Percentiles rank a stretch among this genome's conserved stretches.
These are phyloP conservation scores for Schizothecium vesticola DNA, from an alignment of 495 filamentous ascomycete species.

Conservation along the genomic window DNA sequence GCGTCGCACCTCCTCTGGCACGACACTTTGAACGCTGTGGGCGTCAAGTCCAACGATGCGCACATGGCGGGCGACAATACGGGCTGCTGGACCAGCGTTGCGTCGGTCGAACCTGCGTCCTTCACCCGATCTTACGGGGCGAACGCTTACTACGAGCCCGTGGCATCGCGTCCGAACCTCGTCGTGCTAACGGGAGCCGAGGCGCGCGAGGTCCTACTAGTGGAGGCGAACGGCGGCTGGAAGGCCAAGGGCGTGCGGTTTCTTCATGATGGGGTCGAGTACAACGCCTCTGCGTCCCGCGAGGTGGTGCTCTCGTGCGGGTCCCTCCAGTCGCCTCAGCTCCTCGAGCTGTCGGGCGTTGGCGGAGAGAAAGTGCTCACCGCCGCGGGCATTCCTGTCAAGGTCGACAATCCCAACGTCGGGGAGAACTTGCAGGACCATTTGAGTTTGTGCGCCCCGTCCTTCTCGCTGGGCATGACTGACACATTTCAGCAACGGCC, in stretches of 20 bases:
- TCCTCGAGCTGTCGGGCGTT: conserved; percentile 56
- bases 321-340: conserved; percentile 45
- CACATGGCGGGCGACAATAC: conserved; percentile 40
- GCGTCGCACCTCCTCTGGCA: conserved; percentile 46
- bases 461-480: background rate
- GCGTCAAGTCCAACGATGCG: conserved; percentile 34
- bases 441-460: conserved; percentile 30
- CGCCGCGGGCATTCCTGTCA: conserved; percentile 37
- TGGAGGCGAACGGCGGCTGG: conserved; percentile 23
- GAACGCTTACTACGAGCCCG: conserved; percentile 34
- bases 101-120: conserved; percentile 32
- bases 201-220: conserved; percentile 35
- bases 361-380: conserved; percentile 38
- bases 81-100: conserved; percentile 43
- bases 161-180: conserved; percentile 37
- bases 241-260: conserved; percentile 43
- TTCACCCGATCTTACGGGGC: conserved; percentile 46
- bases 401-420: conserved; percentile 44
- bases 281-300: conserved; percentile 25
- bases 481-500: conserved; percentile 32
- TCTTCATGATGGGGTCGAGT: conserved; percentile 24
- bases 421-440: conserved; percentile 56
- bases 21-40: conserved; percentile 37
- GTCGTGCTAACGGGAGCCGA: conserved; percentile 36
- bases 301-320: conserved; percentile 55